A percentile compares a stretch with the other conserved stretches of the same genome.
Evolutionary conservation across 768 basidiomycete genomes (phyloP).

Genomic region (Kwoniella sp.): DNA sequence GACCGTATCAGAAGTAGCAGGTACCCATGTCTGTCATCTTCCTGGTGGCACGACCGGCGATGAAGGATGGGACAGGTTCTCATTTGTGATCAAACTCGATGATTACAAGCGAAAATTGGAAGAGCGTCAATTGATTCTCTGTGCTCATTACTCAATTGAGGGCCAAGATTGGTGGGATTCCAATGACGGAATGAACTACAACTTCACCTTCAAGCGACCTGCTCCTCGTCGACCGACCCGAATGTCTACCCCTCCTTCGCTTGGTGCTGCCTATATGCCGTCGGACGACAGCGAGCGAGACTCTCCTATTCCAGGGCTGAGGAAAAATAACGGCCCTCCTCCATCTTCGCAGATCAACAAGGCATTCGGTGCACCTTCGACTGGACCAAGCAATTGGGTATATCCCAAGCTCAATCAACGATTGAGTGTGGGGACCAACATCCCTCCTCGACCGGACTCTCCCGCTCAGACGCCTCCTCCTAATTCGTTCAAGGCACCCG

Average conservation of each 20-base stretch:
- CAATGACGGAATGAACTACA: constrained; percentile 53
- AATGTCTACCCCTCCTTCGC: constrained; percentile 27
- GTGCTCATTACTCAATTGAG: constrained; percentile 52
- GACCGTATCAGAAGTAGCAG: constrained; percentile 54
- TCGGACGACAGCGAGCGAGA: constrained; percentile 17
- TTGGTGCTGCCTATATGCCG: constrained; percentile 27
- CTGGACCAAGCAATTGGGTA: constrained; percentile 39
- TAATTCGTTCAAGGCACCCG: constrained; percentile 37
- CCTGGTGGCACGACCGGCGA: constrained; percentile 50
- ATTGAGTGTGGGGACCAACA: constrained; percentile 1
- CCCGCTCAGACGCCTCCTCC: constrained; percentile 37
- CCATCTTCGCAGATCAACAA: constrained; percentile 30
- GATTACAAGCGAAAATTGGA: constrained; percentile 54
- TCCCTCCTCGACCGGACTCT: constrained; percentile 34
- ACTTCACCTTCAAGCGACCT: constrained; percentile 52
- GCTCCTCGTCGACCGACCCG: constrained; percentile 27
- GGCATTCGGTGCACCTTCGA: constrained; percentile 33
- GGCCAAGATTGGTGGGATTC: constrained; percentile 56
- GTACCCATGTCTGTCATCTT: constrained; percentile 49
- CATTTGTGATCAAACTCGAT: constrained; percentile 55
- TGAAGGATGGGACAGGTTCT: constrained; percentile 56
- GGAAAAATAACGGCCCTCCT: constrained; percentile 25
- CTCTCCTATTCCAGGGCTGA: constrained; percentile 35
- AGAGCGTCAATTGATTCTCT: constrained; percentile 52
- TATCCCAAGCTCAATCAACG: constrained; percentile 36